Conservation (phyloP, 257 asterid genomes). For the Rehmannia glutinosa region DNA sequence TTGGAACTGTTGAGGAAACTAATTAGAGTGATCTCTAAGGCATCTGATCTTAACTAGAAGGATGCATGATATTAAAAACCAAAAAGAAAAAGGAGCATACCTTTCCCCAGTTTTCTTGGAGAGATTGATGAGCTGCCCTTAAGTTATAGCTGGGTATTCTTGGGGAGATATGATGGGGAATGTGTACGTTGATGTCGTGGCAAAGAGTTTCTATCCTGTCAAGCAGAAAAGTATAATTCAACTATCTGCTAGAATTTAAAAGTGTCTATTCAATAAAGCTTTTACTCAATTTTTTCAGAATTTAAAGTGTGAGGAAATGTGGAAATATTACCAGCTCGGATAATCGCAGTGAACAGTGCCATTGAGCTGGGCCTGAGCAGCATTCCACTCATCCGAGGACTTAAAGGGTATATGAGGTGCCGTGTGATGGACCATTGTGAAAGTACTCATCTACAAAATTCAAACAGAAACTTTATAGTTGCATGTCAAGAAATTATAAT, state of each 20-base stretch:
- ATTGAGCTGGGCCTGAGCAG: conserved; percentile 94
- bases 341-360: conserved; percentile 97
- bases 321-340: conserved; percentile 63
- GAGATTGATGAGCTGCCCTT: conserved; percentile 80
- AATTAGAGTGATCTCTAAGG: too few species aligned
- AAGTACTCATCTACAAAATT: conserved; percentile 85
- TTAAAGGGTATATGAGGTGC: conserved; percentile 98
- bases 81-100: too few species aligned
- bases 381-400: conserved; percentile 78
- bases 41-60: too few species aligned
- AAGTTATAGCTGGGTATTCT: conserved; percentile 93
- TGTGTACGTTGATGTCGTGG: conserved; percentile 90
- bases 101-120: conserved; percentile 93
- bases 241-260: not conserved
- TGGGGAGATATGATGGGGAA: conserved; percentile 92
- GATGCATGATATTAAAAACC: too few species aligned
- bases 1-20: too few species aligned
- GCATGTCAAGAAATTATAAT: not conserved
- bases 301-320: not conserved
- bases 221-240: conserved; percentile 15
- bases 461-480: not conserved
- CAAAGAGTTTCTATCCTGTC: conserved; percentile 92
- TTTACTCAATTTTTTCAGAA: not conserved
- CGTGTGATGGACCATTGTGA: conserved; percentile 97
- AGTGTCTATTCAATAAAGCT: not conserved